These are phyloP conservation scores for Rhinocladiella mackenziei DNA, from an alignment of 2,329 filamentous ascomycete genomes.

Conservation along the genomic window DNA sequence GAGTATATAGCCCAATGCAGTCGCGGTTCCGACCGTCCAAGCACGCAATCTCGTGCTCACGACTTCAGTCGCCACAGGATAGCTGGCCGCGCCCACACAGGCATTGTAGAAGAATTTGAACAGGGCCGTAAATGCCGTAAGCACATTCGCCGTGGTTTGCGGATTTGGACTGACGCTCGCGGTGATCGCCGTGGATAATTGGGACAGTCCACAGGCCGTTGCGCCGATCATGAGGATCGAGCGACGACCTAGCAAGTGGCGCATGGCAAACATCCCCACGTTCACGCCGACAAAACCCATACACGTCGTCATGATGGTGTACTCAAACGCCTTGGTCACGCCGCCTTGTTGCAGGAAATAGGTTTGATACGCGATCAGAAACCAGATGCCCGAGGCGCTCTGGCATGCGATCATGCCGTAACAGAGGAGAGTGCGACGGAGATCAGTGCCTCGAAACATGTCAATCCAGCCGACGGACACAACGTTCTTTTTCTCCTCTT, in stretches of 20 bases:
- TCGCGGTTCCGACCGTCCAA: constrained; percentile 36
- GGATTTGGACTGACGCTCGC: constrained; percentile 28
- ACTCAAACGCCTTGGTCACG: constrained; percentile 47
- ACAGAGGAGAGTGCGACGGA: constrained; percentile 50
- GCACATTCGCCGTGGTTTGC: constrained; percentile 27
- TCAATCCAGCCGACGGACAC: constrained; percentile 19
- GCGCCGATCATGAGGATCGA: constrained; percentile 48
- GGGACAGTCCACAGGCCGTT: constrained; percentile 42
- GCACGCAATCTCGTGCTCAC: constrained; percentile 34
- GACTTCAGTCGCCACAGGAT: constrained; percentile 32
- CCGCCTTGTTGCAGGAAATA: constrained; percentile 41
- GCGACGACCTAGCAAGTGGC: constrained; percentile 46
- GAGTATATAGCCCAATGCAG: constrained; percentile 36
- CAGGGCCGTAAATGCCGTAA: constrained; percentile 36
- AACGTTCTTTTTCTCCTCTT: constrained; percentile 22
- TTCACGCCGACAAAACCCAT: constrained; percentile 50
- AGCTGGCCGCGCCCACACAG: constrained; percentile 34
- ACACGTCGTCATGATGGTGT: constrained; percentile 49
- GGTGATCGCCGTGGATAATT: constrained; percentile 45
- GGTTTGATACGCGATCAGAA: constrained; percentile 49
- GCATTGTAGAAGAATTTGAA: constrained; percentile 38
- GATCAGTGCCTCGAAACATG: constrained; percentile 34
- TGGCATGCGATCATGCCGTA: constrained; percentile 48
- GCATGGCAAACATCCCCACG: constrained; percentile 48
- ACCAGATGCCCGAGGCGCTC: constrained; percentile 47